Evolutionary conservation across 2,329 filamentous ascomycete genomes (phyloP).

Genomic region (Teratosphaeria zuluensis): DNA sequence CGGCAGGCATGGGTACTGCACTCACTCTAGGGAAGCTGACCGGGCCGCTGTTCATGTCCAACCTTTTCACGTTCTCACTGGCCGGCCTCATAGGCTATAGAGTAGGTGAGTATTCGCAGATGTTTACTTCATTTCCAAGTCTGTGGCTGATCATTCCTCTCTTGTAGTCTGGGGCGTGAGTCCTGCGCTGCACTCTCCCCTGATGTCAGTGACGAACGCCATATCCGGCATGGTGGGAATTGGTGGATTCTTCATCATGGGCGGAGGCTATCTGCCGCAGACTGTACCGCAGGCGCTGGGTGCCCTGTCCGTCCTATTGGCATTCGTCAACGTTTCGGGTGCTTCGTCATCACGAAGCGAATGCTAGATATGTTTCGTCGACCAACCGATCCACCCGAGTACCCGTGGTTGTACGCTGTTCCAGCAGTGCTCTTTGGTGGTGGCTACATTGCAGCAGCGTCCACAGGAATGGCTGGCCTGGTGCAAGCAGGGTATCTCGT

Average conservation of each 20-base stretch:
- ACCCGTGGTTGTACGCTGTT: slow-evolving; percentile 75
- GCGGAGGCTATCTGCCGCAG: slow-evolving; percentile 66
- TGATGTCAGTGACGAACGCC: slow-evolving; percentile 91
- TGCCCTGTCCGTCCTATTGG: slow-evolving; percentile 68
- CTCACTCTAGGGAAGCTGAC: slow-evolving; percentile 73
- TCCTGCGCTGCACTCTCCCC: slow-evolving; percentile 73
- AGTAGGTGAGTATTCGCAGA: slow-evolving; percentile 63
- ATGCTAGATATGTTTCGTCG: slow-evolving; percentile 91
- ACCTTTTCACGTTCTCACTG: slow-evolving; percentile 74
- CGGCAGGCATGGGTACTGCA: slow-evolving; percentile 55
- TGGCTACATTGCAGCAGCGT: slow-evolving; percentile 69
- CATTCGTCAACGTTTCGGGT: slow-evolving; percentile 80
- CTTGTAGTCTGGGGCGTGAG: slow-evolving; percentile 40
- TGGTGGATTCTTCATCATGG: slow-evolving; percentile 80
- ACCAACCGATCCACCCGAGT: slow-evolving; percentile 78
- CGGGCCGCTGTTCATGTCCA: slow-evolving; percentile 76
- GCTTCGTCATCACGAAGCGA: slow-evolving; percentile 83
- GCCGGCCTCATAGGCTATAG: slow-evolving; percentile 81
- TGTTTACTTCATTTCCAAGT: background rate
- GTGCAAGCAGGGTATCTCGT: slow-evolving; percentile 82
- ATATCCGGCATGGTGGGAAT: slow-evolving; percentile 85
- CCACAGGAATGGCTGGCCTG: slow-evolving; percentile 71
- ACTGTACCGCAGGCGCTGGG: slow-evolving; percentile 73
- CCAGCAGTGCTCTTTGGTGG: slow-evolving; percentile 69
- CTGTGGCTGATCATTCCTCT: background rate